These are phyloP conservation scores for Nemania sp. DNA, from an alignment of 2,329 filamentous ascomycete genomes.

Conservation along the genomic window DNA sequence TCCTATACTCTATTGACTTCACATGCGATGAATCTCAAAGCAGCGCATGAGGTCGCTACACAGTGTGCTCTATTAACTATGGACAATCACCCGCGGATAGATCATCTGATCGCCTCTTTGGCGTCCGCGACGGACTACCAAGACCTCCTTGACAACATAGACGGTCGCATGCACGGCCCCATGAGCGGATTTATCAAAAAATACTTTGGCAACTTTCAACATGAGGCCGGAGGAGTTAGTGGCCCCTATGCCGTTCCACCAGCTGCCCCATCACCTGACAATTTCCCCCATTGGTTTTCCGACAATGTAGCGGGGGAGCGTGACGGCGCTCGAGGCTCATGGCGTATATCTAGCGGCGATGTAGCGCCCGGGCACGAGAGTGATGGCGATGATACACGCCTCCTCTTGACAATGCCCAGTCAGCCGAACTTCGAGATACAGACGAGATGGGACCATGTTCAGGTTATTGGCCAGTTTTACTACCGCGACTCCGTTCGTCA, in stretches of 20 bases:
- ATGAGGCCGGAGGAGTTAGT: slow-evolving; percentile 17
- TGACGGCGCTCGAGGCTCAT: slow-evolving; percentile 28
- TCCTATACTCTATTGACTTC: too few species aligned
- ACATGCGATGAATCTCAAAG: too few species aligned
- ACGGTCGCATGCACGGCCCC: slow-evolving; percentile 32
- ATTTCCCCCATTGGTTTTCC: slow-evolving; percentile 30
- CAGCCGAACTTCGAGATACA: slow-evolving; percentile 8
- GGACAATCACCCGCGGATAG: slow-evolving; percentile 5
- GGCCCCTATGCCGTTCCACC: slow-evolving; percentile 19
- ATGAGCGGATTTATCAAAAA: slow-evolving; percentile 33
- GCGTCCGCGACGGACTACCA: slow-evolving; percentile 19
- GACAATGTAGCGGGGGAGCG: slow-evolving; percentile 19
- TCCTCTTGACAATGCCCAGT: slow-evolving; percentile 26
- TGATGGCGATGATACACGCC: slow-evolving; percentile 16
- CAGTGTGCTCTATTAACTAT: slow-evolving; percentile 7
- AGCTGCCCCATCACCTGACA: slow-evolving; percentile 21
- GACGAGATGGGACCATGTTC: slow-evolving; percentile 28
- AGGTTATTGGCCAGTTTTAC: slow-evolving; percentile 32
- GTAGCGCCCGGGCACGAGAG: slow-evolving; percentile 5
- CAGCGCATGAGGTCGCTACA: not conserved
- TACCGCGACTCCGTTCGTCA: slow-evolving; percentile 15
- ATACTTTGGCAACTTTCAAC: slow-evolving; percentile 29
- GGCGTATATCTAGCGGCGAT: slow-evolving; percentile 21
- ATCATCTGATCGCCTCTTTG: slow-evolving; percentile 8
- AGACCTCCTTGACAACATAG: slow-evolving; percentile 33